Conservation (phyloP, 2,329 filamentous ascomycete genomes). For the Penicillium sp. region DNA sequence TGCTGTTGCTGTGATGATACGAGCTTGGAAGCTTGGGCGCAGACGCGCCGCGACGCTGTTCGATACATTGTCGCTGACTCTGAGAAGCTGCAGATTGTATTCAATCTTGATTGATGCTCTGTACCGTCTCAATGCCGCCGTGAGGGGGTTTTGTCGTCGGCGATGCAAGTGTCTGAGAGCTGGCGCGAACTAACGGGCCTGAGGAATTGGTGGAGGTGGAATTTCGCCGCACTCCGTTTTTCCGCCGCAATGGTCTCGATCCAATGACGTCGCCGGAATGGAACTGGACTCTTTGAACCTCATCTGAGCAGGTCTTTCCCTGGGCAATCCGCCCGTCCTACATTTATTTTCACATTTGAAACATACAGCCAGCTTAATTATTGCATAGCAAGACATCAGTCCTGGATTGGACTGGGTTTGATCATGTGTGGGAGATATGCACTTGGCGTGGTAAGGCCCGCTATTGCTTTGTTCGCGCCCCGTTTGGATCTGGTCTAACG, state of each 20-base stretch:
- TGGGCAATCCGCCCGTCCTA: no score
- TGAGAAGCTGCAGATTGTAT: background rate
- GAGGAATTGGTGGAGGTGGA: conserved; percentile 1
- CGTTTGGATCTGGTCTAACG: no score
- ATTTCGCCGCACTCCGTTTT: conserved; percentile 14
- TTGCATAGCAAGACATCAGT: background rate
- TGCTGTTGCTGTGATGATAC: conserved; percentile 13
- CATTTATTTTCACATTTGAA: no score
- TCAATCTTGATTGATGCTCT: no score
- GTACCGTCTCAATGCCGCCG: no score
- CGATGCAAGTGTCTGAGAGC: background rate
- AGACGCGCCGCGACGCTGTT: conserved; percentile 24
- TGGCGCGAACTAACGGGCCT: background rate
- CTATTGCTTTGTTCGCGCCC: background rate
- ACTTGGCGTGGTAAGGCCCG: conserved; percentile 52
- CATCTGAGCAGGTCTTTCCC: no score
- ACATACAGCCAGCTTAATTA: background rate
- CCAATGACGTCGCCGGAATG: conserved; percentile 21
- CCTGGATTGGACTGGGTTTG: background rate
- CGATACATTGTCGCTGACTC: conserved; percentile 20
- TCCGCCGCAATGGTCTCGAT: conserved; percentile 19
- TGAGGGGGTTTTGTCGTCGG: background rate
- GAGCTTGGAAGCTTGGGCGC: conserved; percentile 19
- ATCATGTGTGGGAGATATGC: conserved; percentile 65
- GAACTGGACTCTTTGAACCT: background rate